Percentiles rank a stretch among this genome's conserved stretches.
phyloP scores from a whole-genome alignment of 352 stramenopile species.

The Phytophthora lateralis region DNA sequence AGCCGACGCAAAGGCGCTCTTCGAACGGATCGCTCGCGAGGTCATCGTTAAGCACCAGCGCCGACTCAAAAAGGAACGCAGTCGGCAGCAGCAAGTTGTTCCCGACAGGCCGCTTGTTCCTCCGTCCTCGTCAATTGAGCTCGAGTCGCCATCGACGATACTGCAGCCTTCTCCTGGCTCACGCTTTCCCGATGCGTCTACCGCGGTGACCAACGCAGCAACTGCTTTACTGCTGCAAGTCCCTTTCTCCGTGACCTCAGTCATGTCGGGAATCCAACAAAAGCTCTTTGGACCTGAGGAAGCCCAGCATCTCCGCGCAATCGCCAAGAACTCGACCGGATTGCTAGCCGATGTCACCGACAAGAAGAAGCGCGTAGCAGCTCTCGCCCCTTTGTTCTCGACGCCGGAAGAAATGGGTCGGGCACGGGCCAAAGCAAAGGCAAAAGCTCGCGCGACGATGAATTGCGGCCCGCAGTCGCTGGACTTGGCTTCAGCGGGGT shows the following conservation, averaged over 20 bases:
- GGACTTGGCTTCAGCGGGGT: conserved; percentile 9
- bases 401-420: conserved; percentile 30
- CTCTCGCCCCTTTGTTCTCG: conserved; percentile 39
- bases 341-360: conserved; percentile 15
- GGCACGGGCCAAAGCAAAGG: conserved; percentile 19
- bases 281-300: conserved; percentile 55
- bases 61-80: conserved; percentile 30
- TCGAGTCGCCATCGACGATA: conserved; percentile 14
- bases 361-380: conserved; percentile 32
- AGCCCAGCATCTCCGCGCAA: conserved; percentile 36
- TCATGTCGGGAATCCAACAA: conserved; percentile 42
- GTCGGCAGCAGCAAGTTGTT: conserved; percentile 9
- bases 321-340: conserved; percentile 33
- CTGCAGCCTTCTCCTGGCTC: not conserved
- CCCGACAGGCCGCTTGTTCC: not conserved
- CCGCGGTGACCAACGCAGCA: conserved; percentile 28
- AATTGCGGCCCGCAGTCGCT: conserved; percentile 25
- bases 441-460: conserved; percentile 18
- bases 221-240: conserved; percentile 27
- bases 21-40: conserved; percentile 44
- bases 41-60: conserved; percentile 49
- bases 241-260: conserved; percentile 50
- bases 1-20: conserved; percentile 37
- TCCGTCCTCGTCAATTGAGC: conserved; percentile 18
- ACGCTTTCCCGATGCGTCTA: conserved; percentile 25